These are phyloP conservation scores for Hypoxylon cercidicola DNA, from an alignment of 495 filamentous ascomycete genomes.

Conservation along the genomic window DNA sequence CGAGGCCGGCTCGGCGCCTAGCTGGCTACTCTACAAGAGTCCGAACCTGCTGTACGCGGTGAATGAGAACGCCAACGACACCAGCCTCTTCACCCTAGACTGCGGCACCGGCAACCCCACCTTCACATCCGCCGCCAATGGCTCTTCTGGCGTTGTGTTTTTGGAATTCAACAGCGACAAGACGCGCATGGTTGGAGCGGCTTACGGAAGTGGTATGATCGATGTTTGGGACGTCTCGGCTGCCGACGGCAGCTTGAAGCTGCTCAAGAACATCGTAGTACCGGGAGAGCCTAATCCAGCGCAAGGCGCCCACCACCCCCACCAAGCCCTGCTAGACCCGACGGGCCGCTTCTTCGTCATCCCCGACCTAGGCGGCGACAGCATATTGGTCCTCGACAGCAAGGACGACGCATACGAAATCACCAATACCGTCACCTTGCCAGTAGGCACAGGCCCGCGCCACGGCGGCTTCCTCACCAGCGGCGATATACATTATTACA, in stretches of 20 bases:
- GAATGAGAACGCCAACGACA: constrained; percentile 43
- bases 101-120: constrained; percentile 17
- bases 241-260: constrained; percentile 26
- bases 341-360: constrained; percentile 48
- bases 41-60: constrained; percentile 45
- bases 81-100: constrained; percentile 40
- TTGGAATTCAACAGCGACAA: constrained; percentile 47
- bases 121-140: constrained; percentile 32
- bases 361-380: constrained; percentile 49
- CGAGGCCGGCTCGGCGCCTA: constrained; percentile 39
- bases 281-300: constrained; percentile 37
- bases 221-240: constrained; percentile 47
- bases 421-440: constrained; percentile 29
- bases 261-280: constrained; percentile 38
- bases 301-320: constrained; percentile 41
- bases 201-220: constrained; percentile 42
- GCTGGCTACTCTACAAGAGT: constrained; percentile 47
- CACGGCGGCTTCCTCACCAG: constrained; percentile 48
- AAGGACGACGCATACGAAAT: constrained; percentile 40
- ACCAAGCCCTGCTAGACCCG: constrained; percentile 51
- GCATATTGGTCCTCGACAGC: constrained; percentile 45
- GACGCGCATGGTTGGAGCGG: constrained; percentile 45
- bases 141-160: constrained; percentile 47
- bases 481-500: constrained; percentile 43
- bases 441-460: constrained; percentile 46